Base-by-base conservation (phyloP, 352 stramenopile species). In the Phytophthora pluvialis region DNA sequence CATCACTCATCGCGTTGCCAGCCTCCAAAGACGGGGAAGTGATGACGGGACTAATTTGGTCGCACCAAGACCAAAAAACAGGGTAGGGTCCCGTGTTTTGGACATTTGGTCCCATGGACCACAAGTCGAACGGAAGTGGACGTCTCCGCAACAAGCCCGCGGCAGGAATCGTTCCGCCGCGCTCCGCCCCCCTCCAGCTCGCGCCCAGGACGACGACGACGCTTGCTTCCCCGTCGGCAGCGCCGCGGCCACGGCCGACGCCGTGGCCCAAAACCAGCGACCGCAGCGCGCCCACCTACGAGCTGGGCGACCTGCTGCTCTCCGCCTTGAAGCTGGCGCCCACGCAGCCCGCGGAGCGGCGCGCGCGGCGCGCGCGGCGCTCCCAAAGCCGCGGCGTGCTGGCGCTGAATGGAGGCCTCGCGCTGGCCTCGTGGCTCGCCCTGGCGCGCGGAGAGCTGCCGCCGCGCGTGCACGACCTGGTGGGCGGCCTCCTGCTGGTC, bases 231-330 rank as follows among this genome's bases (percentile, higher is more conserved):
- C 6, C 40, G 15, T 18, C 21, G 40, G 21, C 44, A 2, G 21
- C 21, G 39, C 46, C 56, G 50, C 46, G 51, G 25, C 36, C 28
- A 29, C 13, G 42, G 7, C 51, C 39, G 31, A 26, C 40, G 29
- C 44, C 55, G 31, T 61, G 62, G 59, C 57, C 47, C 36, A 70
- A 65, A 32, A 15, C 26, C 10, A 53, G 31, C 10, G 54, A 64
- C 36, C 50, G 49, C 13, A 64, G 55, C 28, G 60, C 64, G 5
- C 47, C 70, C 29, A 76, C 69, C 3, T 73, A 78, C 43, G 74
- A 89, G 43, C 67, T 90, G 9, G 81, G 79, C 43, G 83, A 91
- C 54, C 56, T 82, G n/a, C 67, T 90, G 12, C 67, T 91, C 25
- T 57, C 70, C 3, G 36, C 82, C 10, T 64, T 71, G 12, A 70